These are phyloP conservation scores for Coemansia sp. DNA, from an alignment of 192 early-diverging fungal genomes.

Conservation along the genomic window DNA sequence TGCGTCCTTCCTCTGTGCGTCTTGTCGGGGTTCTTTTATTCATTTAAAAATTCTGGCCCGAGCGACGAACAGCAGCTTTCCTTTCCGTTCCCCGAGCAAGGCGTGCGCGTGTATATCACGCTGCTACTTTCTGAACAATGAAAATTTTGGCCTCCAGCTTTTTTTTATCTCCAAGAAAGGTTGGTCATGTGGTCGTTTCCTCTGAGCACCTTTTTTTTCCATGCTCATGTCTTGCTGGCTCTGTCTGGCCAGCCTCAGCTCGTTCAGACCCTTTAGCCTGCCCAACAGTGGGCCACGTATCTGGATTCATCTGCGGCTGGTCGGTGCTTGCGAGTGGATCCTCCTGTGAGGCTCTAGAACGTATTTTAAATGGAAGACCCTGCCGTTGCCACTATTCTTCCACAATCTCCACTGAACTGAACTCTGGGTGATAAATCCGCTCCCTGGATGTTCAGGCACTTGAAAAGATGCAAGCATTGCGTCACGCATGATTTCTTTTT, in stretches of 20 bases:
- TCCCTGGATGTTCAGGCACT: neutral
- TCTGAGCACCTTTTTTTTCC: neutral
- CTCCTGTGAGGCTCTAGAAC: neutral
- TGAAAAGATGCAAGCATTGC: neutral
- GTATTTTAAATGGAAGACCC: too few relatives aligned
- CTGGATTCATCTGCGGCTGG: neutral
- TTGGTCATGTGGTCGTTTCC: neutral
- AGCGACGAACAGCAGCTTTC: neutral
- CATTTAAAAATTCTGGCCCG: neutral
- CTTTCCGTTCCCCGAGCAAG: neutral
- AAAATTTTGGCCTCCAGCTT: neutral
- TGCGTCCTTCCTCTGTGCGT: too few relatives aligned
- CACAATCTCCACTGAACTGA: neutral
- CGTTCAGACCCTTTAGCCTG: neutral
- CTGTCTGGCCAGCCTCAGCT: neutral
- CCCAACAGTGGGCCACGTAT: too few relatives aligned
- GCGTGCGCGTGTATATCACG: conserved; percentile 4
- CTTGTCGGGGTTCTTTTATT: neutral
- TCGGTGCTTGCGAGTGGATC: neutral
- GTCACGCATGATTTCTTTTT: neutral
- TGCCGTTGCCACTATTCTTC: too few relatives aligned
- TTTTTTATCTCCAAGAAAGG: too few relatives aligned
- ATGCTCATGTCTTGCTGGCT: neutral
- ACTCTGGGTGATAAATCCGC: neutral
- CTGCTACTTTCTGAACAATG: neutral